A percentile compares a stretch with the other conserved stretches of the same genome.
Evolutionary conservation across 2,329 filamentous ascomycete genomes (phyloP).

Genomic region (Arthrobotrys musiformis): DNA sequence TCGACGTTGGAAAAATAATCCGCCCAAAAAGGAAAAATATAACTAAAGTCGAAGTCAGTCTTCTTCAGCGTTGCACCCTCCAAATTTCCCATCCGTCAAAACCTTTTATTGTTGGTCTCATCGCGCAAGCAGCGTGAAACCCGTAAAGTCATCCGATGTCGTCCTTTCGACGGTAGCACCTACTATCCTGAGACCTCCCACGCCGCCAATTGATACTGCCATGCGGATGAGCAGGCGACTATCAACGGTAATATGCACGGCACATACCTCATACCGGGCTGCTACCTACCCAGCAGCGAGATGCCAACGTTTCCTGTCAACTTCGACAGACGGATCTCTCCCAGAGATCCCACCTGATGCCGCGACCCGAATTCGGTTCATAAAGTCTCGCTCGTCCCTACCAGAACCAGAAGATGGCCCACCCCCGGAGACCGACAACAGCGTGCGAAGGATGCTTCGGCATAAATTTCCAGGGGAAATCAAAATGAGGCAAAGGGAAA

Average conservation of each 20-base stretch:
- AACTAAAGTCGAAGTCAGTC: neutral
- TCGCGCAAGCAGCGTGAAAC: neutral
- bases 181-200: neutral
- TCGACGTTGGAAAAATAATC: neutral
- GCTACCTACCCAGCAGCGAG: neutral
- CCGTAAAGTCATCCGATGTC: neutral
- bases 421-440: neutral
- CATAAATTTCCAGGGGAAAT: neutral
- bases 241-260: slow-evolving; percentile 1
- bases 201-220: neutral
- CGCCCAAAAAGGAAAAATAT: neutral
- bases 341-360: neutral
- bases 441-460: neutral
- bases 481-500: neutral
- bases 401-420: neutral
- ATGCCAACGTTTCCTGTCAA: slow-evolving; percentile 6
- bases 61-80: too few relatives aligned
- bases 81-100: neutral
- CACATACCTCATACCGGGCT: neutral
- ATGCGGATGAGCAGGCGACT: slow-evolving; percentile 24
- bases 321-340: neutral
- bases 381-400: neutral
- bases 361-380: neutral
- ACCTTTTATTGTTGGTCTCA: neutral
- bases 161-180: neutral